A percentile compares a stretch with the other conserved stretches of the same genome.
Evolutionary conservation across 768 basidiomycete species (phyloP).

Genomic region (Hericium erinaceus): DNA sequence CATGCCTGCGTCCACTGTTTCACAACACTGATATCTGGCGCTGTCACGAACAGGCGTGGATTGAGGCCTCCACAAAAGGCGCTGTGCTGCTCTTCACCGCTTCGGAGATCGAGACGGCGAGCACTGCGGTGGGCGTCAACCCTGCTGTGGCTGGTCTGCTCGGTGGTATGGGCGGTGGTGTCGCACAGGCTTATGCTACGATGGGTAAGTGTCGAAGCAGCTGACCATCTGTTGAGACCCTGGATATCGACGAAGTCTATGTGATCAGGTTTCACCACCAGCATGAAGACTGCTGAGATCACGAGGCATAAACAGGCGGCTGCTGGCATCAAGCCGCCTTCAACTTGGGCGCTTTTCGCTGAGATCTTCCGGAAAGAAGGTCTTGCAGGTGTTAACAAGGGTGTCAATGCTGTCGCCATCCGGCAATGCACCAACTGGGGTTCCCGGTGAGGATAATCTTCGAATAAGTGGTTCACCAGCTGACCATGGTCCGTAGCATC

Average conservation of each 20-base stretch:
- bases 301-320: conserved; percentile 90
- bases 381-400: conserved; percentile 95
- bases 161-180: conserved; percentile 96
- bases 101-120: conserved; percentile 80
- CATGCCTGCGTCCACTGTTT: neutral
- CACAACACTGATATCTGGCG: neutral
- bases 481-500: conserved; percentile 49
- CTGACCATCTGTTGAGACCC: neutral
- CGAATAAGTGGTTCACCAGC: neutral
- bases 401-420: conserved; percentile 91
- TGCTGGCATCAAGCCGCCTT: conserved; percentile 75
- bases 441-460: conserved; percentile 49
- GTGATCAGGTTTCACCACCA: conserved; percentile 84
- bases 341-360: conserved; percentile 89
- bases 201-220: conserved; percentile 66
- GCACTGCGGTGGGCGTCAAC: conserved; percentile 56
- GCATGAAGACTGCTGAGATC: conserved; percentile 99
- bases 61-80: conserved; percentile 98
- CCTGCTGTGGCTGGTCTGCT: conserved; percentile 81
- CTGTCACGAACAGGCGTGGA: conserved; percentile 70
- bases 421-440: conserved; percentile 94
- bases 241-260: neutral
- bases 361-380: conserved; percentile 94
- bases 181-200: conserved; percentile 98
- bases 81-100: conserved; percentile 94